phyloP scores from a whole-genome alignment of 176 grass and related monocot species.

The sorghum (Sorghum bicolor) region DNA sequence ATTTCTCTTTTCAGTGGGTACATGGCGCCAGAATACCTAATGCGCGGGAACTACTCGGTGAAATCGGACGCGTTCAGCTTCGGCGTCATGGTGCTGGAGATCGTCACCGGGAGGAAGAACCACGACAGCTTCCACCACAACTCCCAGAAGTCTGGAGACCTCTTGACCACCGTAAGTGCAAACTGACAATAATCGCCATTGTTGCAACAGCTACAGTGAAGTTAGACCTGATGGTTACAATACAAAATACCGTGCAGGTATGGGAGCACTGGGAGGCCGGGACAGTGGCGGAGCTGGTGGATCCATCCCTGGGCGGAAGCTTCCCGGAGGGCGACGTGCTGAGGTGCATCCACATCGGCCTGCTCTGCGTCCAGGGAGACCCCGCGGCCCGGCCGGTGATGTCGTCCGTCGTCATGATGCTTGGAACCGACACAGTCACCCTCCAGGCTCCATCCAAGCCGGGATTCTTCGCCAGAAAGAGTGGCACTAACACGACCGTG shows the following conservation, averaged over 20 bases:
- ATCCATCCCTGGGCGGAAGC: not conserved
- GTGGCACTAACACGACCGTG: no score
- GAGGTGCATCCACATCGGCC: slow-evolving; percentile 24
- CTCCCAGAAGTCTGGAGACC: no score
- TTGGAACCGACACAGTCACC: not conserved
- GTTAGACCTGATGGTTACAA: no score
- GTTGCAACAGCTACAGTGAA: no score
- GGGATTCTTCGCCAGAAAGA: not conserved
- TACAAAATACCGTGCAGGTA: not conserved
- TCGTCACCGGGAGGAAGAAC: slow-evolving; percentile 53
- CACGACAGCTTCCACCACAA: no score
- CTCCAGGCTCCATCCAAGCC: not conserved
- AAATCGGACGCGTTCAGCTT: slow-evolving; percentile 66
- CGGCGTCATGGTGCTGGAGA: slow-evolving; percentile 53
- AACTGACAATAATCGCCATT: no score
- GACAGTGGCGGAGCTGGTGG: not conserved
- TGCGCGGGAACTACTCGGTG: slow-evolving; percentile 51
- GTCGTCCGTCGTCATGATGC: slow-evolving; percentile 39
- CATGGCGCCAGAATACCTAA: slow-evolving; percentile 44
- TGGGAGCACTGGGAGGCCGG: slow-evolving; percentile 25
- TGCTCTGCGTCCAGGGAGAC: slow-evolving; percentile 44
- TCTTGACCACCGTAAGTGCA: slow-evolving; percentile 36
- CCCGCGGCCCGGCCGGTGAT: slow-evolving; percentile 26
- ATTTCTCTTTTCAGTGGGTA: slow-evolving; percentile 30
- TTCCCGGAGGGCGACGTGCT: not conserved